Conservation (phyloP, 768 basidiomycete genomes). For the Phlebiopsis flavidoalba region DNA sequence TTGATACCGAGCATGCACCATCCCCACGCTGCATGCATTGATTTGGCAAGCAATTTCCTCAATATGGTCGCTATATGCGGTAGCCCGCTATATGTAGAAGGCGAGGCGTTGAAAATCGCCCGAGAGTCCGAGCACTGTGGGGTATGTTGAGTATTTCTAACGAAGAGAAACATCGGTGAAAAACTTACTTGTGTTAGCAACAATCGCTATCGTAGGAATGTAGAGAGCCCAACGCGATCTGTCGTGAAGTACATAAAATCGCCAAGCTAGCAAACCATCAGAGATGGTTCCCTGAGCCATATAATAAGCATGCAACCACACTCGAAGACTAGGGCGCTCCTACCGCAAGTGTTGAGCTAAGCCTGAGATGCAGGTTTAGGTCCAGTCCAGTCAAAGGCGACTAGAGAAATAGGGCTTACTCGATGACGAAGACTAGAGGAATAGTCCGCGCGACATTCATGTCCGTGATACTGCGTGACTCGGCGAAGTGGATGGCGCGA, state of each 20-base stretch:
- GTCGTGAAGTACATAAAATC: conserved; percentile 19
- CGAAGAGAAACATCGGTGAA: background rate
- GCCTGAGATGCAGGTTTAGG: background rate
- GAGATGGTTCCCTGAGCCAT: conserved; percentile 17
- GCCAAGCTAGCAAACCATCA: conserved; percentile 21
- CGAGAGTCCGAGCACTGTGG: conserved; percentile 7
- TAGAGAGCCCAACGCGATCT: conserved; percentile 18
- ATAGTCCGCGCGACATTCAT: conserved; percentile 8
- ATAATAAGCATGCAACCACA: background rate
- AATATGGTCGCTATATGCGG: background rate
- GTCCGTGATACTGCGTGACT: background rate
- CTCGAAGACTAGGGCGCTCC: background rate
- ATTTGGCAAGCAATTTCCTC: conserved; percentile 15
- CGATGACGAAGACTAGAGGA: conserved; percentile 12
- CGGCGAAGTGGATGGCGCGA: conserved; percentile 15
- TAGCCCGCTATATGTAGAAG: background rate
- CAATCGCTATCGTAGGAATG: conserved; percentile 9
- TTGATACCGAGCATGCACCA: conserved; percentile 21
- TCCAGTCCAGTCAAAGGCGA: background rate
- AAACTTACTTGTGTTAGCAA: conserved; percentile 16
- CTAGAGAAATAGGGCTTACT: background rate
- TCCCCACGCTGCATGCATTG: conserved; percentile 20
- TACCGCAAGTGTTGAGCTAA: background rate
- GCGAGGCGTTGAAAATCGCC: background rate
- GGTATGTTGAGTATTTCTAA: background rate